Evolutionary conservation across 176 grass and related monocot species (phyloP), one percentile per base, ranked within the genome.

Genomic region (Aegilops longissima): DNA sequence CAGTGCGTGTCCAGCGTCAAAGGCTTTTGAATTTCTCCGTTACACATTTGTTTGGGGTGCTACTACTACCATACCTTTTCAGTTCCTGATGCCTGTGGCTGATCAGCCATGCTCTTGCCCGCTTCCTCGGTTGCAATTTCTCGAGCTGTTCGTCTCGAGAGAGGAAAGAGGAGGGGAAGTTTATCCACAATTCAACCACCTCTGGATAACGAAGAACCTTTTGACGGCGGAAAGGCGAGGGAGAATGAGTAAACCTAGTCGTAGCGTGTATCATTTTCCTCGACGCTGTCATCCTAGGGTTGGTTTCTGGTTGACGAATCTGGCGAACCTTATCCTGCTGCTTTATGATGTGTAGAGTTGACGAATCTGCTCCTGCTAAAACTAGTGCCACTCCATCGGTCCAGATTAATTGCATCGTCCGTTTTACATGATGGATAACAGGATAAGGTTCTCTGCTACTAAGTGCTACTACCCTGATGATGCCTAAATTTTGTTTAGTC

Each of bases 341-440:
- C 66, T 59, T 84, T 83, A 20, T 47, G 21, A 79, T 87, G 44
- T 87, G 44, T 47, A 47, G 44, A 47, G 34, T 73, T 61, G 56
- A 8, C 44, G 85, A 84, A 87, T 69, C 35, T 17, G 39, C 80
- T 91, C 81, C 76, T 66, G 14, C 47, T 80, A 75, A 68, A 21
- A 9, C 44, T 56, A 90, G 84, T 83, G 89, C 66, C 75, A 54
- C 61, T 84, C 76, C 75, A 75, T 52, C 10, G 80, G 85, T 44
- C 59, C 67, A 87, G 34, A 47, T 83, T 56, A 31, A 58, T 77
- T 47, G 81, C 47, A 84, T 44, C 84, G 21, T 83, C 89, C 7
- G 23, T 14, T 74, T 23, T 74, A 39, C 23, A 65, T 7, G 79
- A 30, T 79, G 33, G 66, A 68, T 49, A 49, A 49, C 45, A 49